Evolutionary conservation across 1,139 yeast genomes (phyloP), one percentile per base, ranked within the genome.

Genomic region (Tardiomyces depauwii): DNA sequence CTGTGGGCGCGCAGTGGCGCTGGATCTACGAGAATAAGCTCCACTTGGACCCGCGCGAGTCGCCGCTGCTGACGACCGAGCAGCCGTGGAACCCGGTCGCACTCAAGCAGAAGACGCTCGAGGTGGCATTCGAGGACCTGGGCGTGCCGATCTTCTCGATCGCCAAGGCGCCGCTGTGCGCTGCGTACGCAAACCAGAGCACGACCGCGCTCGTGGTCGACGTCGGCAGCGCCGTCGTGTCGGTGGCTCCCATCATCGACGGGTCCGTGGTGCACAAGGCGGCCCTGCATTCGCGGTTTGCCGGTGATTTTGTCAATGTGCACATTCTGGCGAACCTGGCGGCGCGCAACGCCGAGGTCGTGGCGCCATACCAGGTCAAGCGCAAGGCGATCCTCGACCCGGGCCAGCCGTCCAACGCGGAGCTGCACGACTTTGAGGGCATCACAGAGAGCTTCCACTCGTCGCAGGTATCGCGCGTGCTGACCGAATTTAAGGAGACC

Each of bases 201-300:
- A 60, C 68, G 13, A 64, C 65, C n/a, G 64, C 67, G 70, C 50
- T 64, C 14, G 60, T 63, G 11, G 61, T 64, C 16, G 65, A 62
- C 47, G 55, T 62, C 16, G 69, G 67, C 32, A 55, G 65, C 18
- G 54, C 62, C 5, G 61, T 58, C 16, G 58, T 81, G 19, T 80
- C 89, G 48, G 95, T 85, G 2, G 82, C 95, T 1, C 97, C 99
- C 0, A 95, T 91, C 5, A 79, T 89, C 47, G 98, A 93, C 65
- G 99, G 98, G 14, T 50, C 55, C 16, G 56, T 65, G 43, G 53
- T 62, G 18, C 43, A 55, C 38, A 65, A 65, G 49, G 65, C 67
- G 13, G 60, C 60, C 2, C 53, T 56, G 46, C 64, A 64, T 47
- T 58, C 66, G 25, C 57, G 65, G 36, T 63, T 61, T 49, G 74